Base-by-base conservation (phyloP, 495 filamentous ascomycete genomes). In the Penicillium flavigenum region DNA sequence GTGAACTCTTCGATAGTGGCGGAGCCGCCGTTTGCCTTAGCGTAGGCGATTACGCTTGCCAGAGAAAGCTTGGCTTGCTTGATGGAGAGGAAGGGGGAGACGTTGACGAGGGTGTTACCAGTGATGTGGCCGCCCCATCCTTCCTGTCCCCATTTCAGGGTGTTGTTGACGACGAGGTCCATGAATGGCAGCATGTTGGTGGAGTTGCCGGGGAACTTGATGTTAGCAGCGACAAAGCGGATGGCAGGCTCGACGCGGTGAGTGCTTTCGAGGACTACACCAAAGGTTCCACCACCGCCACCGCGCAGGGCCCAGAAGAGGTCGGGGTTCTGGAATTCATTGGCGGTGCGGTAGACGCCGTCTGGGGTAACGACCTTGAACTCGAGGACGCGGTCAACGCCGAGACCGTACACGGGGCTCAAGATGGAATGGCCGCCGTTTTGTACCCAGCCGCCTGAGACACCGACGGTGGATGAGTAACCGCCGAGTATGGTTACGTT, bases 271-370 rank as follows among this genome's bases (percentile, higher is more conserved):
- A 82, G 65, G 19, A 82, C 73, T 17, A 83, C 71, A 10, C 79
- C 82, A 56, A 81, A 83, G 19, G 77, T 82, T 16, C 79, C 76
- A 7, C 81, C 81, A 14, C 82, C 82, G 4, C 82, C 82, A 20
- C 82, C 82, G 9, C 82, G 72, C 17, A 83, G 68, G 2, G 79
- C 82, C 69, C 76, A 82, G 53, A 70, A 83, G 14, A 83, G 71
- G 53, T 82, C 78, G 26, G 58, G 47, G 49, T 82, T 72, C 34
- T 74, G 65, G n/a, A 62, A 63, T 19, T 67, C 63, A 42, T 72
- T 76, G 16, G 77, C 77, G 10, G 68, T 75, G 24, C 73, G 57
- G 50, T 74, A 73, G 6, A 59, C 53, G 10, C 79, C 80, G 43
- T 76, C 70, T 8, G 78, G 73, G 1, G 74, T 68, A 12, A 84